These are phyloP conservation scores for Colletotrichum filicis DNA, from an alignment of 2,329 filamentous ascomycete genomes.

Conservation along the genomic window DNA sequence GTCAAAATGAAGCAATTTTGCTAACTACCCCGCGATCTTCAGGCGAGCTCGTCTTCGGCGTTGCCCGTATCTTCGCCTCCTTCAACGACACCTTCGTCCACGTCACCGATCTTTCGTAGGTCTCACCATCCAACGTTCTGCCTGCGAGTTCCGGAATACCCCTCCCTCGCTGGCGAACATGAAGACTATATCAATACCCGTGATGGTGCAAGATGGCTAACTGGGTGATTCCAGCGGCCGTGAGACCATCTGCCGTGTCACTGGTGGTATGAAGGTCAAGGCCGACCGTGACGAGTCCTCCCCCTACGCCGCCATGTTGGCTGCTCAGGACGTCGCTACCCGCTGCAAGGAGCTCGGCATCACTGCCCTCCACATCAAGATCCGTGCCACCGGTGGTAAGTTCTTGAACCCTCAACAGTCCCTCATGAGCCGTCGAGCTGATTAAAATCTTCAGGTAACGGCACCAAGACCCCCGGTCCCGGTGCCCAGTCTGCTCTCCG, in stretches of 20 bases:
- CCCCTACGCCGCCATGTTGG: constrained; percentile 99
- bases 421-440: not conserved
- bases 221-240: constrained; percentile 87
- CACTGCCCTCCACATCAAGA: constrained; percentile 99
- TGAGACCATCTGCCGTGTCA: constrained; percentile 99
- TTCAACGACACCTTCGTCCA: constrained; percentile 97
- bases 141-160: not conserved
- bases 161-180: not conserved
- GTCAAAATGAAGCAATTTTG: constrained; percentile 18
- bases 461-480: constrained; percentile 99
- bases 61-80: constrained; percentile 97
- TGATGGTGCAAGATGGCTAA: constrained; percentile 62
- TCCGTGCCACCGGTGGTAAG: constrained; percentile 97
- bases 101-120: constrained; percentile 97
- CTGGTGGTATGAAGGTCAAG: constrained; percentile 99
- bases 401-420: constrained; percentile 33
- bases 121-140: constrained; percentile 41
- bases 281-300: constrained; percentile 99
- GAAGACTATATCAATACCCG: not conserved
- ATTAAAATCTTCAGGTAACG: constrained; percentile 74
- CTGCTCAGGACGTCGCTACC: constrained; percentile 95
- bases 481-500: constrained; percentile 99
- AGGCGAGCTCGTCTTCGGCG: constrained; percentile 98
- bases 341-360: constrained; percentile 80
- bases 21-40: constrained; percentile 41